Evolutionary conservation across 2,329 filamentous ascomycete genomes (phyloP).

Genomic region (Aspergillus proliferans): DNA sequence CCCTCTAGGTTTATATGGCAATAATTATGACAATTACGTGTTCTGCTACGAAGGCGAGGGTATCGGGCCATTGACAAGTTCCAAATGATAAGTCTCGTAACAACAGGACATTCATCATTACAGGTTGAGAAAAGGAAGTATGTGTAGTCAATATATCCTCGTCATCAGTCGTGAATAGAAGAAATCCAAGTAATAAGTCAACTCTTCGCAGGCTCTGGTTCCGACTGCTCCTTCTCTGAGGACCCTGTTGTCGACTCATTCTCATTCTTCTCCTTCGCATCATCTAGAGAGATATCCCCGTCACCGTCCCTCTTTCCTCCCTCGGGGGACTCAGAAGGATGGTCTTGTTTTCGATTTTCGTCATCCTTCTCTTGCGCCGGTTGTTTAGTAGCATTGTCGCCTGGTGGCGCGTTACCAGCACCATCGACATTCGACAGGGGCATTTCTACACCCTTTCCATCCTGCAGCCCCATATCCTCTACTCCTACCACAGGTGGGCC

Average conservation of each 20-base stretch:
- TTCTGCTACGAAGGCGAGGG: too few relatives aligned
- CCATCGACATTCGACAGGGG: constrained; percentile 21
- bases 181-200: too few relatives aligned
- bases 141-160: not conserved
- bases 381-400: constrained; percentile 2
- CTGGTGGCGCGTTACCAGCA: constrained; percentile 4
- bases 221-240: not conserved
- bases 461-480: constrained; percentile 76
- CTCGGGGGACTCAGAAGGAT: not conserved
- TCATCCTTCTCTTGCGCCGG: constrained; percentile 3
- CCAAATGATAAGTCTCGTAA: not conserved
- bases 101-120: not conserved
- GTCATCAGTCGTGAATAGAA: not conserved
- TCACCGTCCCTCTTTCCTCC: not conserved
- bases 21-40: too few relatives aligned
- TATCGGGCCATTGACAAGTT: not conserved
- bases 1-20: too few relatives aligned
- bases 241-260: not conserved
- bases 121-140: not conserved
- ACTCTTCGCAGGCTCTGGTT: not conserved
- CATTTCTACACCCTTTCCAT: constrained; percentile 42
- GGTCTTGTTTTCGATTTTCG: constrained; percentile 2
- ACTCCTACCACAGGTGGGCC: constrained; percentile 81
- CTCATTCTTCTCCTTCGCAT: not conserved
- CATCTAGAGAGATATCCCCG: not conserved